Evolutionary conservation across 2,329 filamentous ascomycete species (phyloP), one percentile per base, ranked within the genome.

Genomic region (Colletotrichum sp.): DNA sequence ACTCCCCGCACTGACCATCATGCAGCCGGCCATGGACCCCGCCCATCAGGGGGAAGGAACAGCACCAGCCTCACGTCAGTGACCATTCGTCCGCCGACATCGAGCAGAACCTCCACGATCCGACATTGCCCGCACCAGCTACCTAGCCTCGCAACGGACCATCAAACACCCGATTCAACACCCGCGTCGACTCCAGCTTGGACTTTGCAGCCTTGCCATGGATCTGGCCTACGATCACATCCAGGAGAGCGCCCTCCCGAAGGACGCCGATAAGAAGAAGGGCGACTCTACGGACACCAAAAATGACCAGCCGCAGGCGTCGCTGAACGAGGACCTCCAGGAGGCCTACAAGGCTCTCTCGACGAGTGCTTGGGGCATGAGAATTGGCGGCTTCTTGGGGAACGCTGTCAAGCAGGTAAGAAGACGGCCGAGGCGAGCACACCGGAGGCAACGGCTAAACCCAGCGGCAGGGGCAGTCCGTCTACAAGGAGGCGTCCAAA

Each of bases 171-270:
- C 70, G 13, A 57, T 7, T 57, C 24, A 68, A 65, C 18, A 52
- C 18, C 59, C 44, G 18, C 26, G 44, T 64, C 44, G 18, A 36
- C 18, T 65, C 34, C 16, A 68, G 70, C 63, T 72, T 48, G 64
- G 44, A 66, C 48, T 39, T 22, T 8, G 13, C 34, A 68, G 59
- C 59, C 44, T 69, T 52, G 74, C 78, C 79, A 99, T 99, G 97
- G 97, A 99, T 91, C 90, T 98, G 82, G 96, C 96, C 60, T 99
- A 99, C 90, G 97, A 99, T 83, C 96, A 98, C 85, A 98, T 99
- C 81, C 93, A 95, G 83, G 95, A 98, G 87, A 93, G 97, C 84
- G 91, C 92, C 68, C 90, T 95, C 77, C 89, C 91, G 52, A 90
- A 92, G 80, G 89, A 93, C 73, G 82, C 88, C 75, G 88, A 91